Conservation (phyloP, 176 grass and related monocot species). For the bread wheat (Triticum aestivum) region IWGSC_CS_RefSeq_v2.1 NC_057807.1:131821612-131822111, state of each 20-base stretch:
- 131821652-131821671: slow-evolving; percentile 95
- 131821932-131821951: slow-evolving; percentile 57
- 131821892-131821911: slow-evolving; percentile 80
- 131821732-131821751: slow-evolving; percentile 88
- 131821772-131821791: neutral
- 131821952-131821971: neutral
- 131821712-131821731: slow-evolving; percentile 90
- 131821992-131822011: neutral
- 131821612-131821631: slow-evolving; percentile 21
- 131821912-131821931: slow-evolving; percentile 93
- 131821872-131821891: slow-evolving; percentile 89
- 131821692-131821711: slow-evolving; percentile 95
- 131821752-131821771: slow-evolving; percentile 79
- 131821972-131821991: neutral
- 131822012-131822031: neutral
- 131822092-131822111: neutral
- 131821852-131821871: slow-evolving; percentile 99
- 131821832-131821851: slow-evolving; percentile 14
- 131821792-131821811: neutral
- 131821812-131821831: neutral
- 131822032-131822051: neutral
- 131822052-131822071: neutral
- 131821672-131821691: slow-evolving; percentile 92
- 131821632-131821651: slow-evolving; percentile 52
- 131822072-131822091: neutral